Percentiles rank a stretch among this genome's conserved stretches.
These are phyloP conservation scores for Cryphonectria parasitica DNA, from an alignment of 2,329 filamentous ascomycete species.

Conservation along the genomic window DNA sequence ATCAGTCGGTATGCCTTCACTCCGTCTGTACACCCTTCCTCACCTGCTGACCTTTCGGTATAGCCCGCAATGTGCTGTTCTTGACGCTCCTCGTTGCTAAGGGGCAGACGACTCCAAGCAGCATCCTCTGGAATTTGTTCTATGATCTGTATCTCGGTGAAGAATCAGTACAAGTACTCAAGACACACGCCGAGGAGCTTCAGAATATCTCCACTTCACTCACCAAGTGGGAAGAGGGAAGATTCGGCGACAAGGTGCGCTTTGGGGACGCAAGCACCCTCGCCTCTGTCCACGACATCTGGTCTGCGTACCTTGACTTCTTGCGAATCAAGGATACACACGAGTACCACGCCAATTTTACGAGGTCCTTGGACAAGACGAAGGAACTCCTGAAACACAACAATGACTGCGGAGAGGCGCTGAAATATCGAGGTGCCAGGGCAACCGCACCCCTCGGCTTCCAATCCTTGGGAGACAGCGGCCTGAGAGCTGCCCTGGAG, in stretches of 20 bases:
- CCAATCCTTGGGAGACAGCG: background rate
- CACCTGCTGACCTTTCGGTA: slow-evolving; percentile 15
- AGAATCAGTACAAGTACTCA: slow-evolving; percentile 42
- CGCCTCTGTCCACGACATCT: slow-evolving; percentile 43
- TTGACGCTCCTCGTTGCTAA: slow-evolving; percentile 55
- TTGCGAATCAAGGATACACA: slow-evolving; percentile 28
- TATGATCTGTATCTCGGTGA: slow-evolving; percentile 55
- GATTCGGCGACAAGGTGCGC: slow-evolving; percentile 43
- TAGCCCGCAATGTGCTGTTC: slow-evolving; percentile 60
- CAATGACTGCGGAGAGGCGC: background rate
- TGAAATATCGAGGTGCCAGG: background rate
- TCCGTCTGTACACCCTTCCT: background rate
- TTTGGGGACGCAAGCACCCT: slow-evolving; percentile 36
- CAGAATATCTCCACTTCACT: slow-evolving; percentile 42
- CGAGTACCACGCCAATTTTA: slow-evolving; percentile 31
- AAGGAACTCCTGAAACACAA: background rate
- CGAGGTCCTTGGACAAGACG: slow-evolving; percentile 19
- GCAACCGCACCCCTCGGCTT: slow-evolving; percentile 18
- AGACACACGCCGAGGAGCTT: slow-evolving; percentile 50
- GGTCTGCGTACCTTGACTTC: slow-evolving; percentile 40
- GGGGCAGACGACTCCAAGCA: slow-evolving; percentile 32
- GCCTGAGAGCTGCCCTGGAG: slow-evolving; percentile 1
- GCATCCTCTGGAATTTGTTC: slow-evolving; percentile 57
- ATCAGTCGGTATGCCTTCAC: slow-evolving; percentile 49
- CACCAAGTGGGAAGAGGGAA: slow-evolving; percentile 47